These are phyloP conservation scores for Allium fistulosum DNA, from an alignment of 106 monocot genomes.

Conservation along the genomic window DNA sequence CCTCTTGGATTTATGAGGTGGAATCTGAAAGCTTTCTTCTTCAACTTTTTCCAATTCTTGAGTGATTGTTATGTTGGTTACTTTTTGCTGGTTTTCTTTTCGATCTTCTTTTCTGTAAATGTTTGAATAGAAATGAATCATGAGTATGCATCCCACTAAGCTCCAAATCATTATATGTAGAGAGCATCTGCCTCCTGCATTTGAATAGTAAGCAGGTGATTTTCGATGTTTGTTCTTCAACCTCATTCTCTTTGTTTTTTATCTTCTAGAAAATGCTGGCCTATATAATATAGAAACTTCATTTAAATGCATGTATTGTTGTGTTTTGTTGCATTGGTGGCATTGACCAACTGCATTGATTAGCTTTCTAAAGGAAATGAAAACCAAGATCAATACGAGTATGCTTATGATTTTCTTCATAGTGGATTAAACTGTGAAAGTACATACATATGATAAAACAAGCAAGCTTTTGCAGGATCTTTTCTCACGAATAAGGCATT, in stretches of 20 bases:
- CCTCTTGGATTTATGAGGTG: conserved; percentile 39
- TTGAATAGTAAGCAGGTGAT: conserved; percentile 66
- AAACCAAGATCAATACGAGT: too few species aligned
- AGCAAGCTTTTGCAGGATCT: too few species aligned
- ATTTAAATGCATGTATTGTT: neutral
- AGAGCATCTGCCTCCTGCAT: conserved; percentile 73
- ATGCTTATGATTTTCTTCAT: too few species aligned
- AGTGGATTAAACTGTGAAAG: too few species aligned
- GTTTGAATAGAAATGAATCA: conserved; percentile 45
- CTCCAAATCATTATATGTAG: conserved; percentile 38
- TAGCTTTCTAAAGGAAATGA: too few species aligned
- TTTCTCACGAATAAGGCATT: too few species aligned
- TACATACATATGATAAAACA: too few species aligned
- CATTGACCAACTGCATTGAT: too few species aligned
- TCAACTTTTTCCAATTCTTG: conserved; percentile 66
- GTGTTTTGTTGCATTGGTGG: too few species aligned
- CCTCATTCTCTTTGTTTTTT: conserved; percentile 46
- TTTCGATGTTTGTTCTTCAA: conserved; percentile 72
- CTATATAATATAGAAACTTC: too few species aligned
- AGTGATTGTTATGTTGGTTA: conserved; percentile 16
- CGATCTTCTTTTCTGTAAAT: conserved; percentile 16
- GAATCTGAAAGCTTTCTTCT: conserved; percentile 62
- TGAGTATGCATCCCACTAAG: conserved; percentile 41
- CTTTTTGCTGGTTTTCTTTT: conserved; percentile 3
- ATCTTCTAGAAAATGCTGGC: conserved; percentile 38